phyloP scores from a whole-genome alignment of 148 eudicot species.

The Rhododendron williamsianum region DNA sequence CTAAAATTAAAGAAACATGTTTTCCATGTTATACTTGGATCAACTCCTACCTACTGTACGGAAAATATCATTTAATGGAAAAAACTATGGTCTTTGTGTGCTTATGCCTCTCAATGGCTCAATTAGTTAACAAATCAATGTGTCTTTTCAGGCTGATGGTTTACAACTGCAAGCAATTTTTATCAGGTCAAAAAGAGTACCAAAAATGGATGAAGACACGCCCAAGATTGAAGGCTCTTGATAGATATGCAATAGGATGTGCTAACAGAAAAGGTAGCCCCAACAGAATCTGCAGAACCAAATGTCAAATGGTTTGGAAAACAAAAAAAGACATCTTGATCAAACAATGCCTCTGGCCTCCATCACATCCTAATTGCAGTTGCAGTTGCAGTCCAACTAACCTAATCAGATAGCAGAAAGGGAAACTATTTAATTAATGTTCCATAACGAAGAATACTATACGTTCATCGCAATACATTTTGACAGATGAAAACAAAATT shows the following conservation, averaged over 20 bases:
- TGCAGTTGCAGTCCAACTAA: conserved; percentile 37
- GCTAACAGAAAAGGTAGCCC: conserved; percentile 80
- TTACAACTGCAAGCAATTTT: conserved; percentile 5
- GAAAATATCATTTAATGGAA: background rate
- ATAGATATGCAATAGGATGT: conserved; percentile 68
- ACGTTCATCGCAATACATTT: background rate
- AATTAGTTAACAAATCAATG: background rate
- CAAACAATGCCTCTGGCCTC: conserved; percentile 18
- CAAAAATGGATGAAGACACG: conserved; percentile 97
- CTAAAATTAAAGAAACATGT: background rate
- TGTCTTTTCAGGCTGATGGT: background rate
- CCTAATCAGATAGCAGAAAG: conserved; percentile 30
- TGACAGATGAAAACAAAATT: background rate
- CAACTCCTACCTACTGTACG: background rate
- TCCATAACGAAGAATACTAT: background rate
- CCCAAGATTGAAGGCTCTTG: conserved; percentile 93
- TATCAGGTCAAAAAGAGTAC: conserved; percentile 37
- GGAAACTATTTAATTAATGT: background rate
- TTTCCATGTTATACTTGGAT: background rate
- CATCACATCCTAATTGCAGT: conserved; percentile 28
- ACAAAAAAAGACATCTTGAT: conserved; percentile 24
- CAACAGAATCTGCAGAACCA: conserved; percentile 74
- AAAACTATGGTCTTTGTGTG: background rate
- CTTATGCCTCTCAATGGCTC: background rate
- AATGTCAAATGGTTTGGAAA: conserved; percentile 23